Percentiles rank a stretch among this genome's conserved stretches.
Evolutionary conservation across 108 stramenopile species (phyloP).

Genomic region (Parietichytrium sp.): DNA sequence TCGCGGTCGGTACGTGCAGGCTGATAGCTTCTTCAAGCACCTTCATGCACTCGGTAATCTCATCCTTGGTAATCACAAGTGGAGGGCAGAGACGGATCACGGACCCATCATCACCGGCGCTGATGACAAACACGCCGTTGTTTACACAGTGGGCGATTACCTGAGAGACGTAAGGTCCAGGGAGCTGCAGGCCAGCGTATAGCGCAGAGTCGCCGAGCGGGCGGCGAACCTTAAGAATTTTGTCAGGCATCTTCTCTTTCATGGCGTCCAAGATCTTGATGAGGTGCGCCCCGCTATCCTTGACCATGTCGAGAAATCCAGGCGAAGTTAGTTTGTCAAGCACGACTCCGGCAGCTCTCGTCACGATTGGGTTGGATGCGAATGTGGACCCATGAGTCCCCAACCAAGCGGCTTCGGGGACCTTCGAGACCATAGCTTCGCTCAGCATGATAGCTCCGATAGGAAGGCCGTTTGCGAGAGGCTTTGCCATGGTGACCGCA

Average conservation of each 20-base stretch:
- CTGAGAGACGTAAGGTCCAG: background rate
- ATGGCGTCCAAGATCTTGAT: constrained; percentile 68
- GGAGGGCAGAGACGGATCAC: constrained; percentile 34
- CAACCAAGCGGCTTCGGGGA: constrained; percentile 57
- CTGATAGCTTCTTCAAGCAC: constrained; percentile 21
- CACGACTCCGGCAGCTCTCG: constrained; percentile 79
- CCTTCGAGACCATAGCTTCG: constrained; percentile 71
- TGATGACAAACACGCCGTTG: background rate
- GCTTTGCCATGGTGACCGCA: constrained; percentile 92
- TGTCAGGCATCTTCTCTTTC: constrained; percentile 69
- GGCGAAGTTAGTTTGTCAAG: constrained; percentile 76
- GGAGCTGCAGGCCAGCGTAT: constrained; percentile 22
- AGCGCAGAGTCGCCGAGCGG: constrained; percentile 14
- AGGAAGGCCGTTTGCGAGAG: constrained; percentile 93
- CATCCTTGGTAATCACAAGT: constrained; percentile 37
- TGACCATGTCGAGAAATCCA: constrained; percentile 78
- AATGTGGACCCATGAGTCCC: constrained; percentile 97
- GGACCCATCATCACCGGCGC: constrained; percentile 9
- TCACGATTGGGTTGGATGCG: constrained; percentile 90
- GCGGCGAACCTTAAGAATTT: constrained; percentile 81
- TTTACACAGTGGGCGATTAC: background rate
- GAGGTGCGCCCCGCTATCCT: constrained; percentile 79
- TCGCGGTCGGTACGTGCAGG: background rate
- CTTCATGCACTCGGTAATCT: background rate
- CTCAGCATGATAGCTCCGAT: constrained; percentile 95